These are phyloP conservation scores for Oryza coarctata DNA, from an alignment of 176 grass and related monocot genomes.

Conservation along the genomic window DNA sequence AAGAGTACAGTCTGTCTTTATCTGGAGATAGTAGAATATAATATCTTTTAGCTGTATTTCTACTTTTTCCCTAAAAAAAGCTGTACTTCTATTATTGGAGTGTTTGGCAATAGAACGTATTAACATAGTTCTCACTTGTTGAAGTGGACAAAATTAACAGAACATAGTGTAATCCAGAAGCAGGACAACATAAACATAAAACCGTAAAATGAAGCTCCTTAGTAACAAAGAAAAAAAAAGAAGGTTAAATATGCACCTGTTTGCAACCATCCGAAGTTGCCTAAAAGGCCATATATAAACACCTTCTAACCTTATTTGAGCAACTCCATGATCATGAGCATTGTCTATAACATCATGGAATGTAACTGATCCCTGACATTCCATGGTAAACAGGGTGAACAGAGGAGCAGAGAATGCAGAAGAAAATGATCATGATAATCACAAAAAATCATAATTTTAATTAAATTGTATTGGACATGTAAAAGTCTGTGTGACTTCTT, in stretches of 20 bases:
- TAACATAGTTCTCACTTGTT: background rate
- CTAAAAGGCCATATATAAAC: conserved; percentile 99
- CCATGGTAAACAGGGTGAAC: conserved; percentile 28
- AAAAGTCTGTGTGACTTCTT: background rate
- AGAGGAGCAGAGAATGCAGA: conserved; percentile 2
- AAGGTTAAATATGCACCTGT: conserved; percentile 56
- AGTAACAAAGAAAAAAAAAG: conserved; percentile 26
- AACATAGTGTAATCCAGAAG: background rate
- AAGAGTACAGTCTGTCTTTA: background rate
- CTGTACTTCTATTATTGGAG: background rate
- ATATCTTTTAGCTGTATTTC: background rate
- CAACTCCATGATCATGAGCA: conserved; percentile 60
- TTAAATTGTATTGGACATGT: background rate
- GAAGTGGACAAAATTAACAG: background rate
- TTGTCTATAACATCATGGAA: conserved; percentile 92
- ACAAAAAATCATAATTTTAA: background rate
- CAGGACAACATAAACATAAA: background rate
- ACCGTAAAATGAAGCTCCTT: background rate
- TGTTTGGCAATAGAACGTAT: background rate
- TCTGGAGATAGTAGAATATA: background rate
- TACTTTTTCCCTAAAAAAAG: background rate
- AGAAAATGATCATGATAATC: conserved; percentile 10
- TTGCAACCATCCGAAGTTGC: conserved; percentile 95
- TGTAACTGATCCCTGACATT: conserved; percentile 75
- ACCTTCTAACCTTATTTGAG: conserved; percentile 92